Percentiles rank a stretch among this genome's conserved stretches.
These are phyloP conservation scores for Asclepias syriaca DNA, from an alignment of 257 asterid genomes.

Conservation along the genomic window DNA sequence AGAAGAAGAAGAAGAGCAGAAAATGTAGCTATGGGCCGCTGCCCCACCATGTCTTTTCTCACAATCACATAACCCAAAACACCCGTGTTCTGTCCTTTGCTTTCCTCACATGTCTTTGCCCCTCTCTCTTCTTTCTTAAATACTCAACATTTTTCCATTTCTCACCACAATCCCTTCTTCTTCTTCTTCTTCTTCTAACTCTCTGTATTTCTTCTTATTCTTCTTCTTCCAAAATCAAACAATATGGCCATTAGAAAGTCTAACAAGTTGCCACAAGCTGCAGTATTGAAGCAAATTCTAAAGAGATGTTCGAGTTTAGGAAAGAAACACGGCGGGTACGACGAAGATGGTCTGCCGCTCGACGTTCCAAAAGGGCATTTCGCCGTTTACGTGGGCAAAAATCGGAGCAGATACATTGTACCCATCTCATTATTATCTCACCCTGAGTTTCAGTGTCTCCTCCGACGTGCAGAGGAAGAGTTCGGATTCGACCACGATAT, in stretches of 20 bases:
- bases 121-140: constrained; percentile 33
- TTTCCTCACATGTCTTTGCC: constrained; percentile 11
- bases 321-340: constrained; percentile 25
- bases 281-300: constrained; percentile 36
- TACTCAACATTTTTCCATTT: constrained; percentile 21
- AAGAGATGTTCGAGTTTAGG: constrained; percentile 48
- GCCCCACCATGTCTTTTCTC: constrained; percentile 46
- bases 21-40: constrained; percentile 20
- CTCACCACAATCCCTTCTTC: constrained; percentile 20
- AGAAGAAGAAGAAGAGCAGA: too few relatives aligned
- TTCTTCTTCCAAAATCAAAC: background rate
- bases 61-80: constrained; percentile 34
- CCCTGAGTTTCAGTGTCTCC: constrained; percentile 41
- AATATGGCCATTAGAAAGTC: constrained; percentile 36
- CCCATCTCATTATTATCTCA: constrained; percentile 42
- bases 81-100: constrained; percentile 37
- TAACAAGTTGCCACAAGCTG: constrained; percentile 35
- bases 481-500: constrained; percentile 45
- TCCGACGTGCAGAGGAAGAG: constrained; percentile 41
- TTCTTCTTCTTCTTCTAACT: constrained; percentile 3
- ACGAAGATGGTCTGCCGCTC: constrained; percentile 28
- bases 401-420: constrained; percentile 39
- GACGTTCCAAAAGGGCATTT: constrained; percentile 57
- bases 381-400: constrained; percentile 43
- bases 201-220: background rate